Evolutionary conservation across 169 alveolate genomes (phyloP).

Genomic region (Plasmodium adleri): DNA sequence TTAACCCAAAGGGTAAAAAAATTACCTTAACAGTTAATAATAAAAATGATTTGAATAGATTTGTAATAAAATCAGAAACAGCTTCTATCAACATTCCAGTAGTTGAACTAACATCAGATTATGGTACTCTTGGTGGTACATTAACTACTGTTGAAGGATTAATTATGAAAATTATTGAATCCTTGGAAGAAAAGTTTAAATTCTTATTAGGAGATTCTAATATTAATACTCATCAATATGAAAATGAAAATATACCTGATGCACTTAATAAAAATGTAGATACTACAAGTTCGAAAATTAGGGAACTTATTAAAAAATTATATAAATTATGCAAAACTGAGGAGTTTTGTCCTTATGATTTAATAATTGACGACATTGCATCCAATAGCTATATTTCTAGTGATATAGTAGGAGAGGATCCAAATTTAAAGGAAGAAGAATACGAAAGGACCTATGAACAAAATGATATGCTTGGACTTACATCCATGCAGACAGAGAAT

Average conservation of each 20-base stretch:
- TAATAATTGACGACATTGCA: constrained; percentile 94
- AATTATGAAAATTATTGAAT: constrained; percentile 86
- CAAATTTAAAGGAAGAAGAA: constrained; percentile 85
- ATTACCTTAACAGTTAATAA: constrained; percentile 87
- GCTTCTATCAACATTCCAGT: constrained; percentile 94
- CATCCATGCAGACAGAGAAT: constrained; percentile 93
- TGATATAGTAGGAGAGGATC: constrained; percentile 79
- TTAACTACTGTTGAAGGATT: constrained; percentile 97
- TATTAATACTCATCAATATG: constrained; percentile 76
- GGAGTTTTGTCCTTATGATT: constrained; percentile 83
- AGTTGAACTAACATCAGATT: constrained; percentile 93
- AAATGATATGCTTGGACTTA: constrained; percentile 94
- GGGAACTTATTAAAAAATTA: constrained; percentile 27
- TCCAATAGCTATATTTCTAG: constrained; percentile 93
- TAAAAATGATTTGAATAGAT: constrained; percentile 94
- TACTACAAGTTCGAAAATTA: constrained; percentile 30
- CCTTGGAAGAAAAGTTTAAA: constrained; percentile 90
- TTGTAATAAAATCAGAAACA: constrained; percentile 95
- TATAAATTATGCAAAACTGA: constrained; percentile 66
- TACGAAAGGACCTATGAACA: constrained; percentile 94
- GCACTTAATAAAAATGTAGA: constrained; percentile 67
- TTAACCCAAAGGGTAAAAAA: constrained; percentile 92
- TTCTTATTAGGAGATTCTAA: constrained; percentile 95
- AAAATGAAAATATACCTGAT: constrained; percentile 81
- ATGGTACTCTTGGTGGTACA: constrained; percentile 87